Percentiles rank a stretch among this genome's conserved stretches.
Conservation (phyloP, 768 basidiomycete genomes). For the Amanita muscaria region DNA sequence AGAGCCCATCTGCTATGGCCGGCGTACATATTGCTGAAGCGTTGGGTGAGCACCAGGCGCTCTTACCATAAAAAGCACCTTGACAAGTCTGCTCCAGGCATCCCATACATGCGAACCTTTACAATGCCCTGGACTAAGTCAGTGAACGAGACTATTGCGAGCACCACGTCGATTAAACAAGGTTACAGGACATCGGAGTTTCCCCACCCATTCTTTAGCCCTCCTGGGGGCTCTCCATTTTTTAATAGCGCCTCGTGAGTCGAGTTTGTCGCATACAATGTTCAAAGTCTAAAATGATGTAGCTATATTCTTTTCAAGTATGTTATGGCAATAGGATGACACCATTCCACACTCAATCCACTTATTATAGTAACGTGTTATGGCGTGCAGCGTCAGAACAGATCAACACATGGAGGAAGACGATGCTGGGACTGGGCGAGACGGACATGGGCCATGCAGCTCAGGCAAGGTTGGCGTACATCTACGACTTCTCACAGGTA, state of each 20-base stretch:
- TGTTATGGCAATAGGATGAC: constrained; percentile 9
- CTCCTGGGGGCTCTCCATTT: constrained; percentile 52
- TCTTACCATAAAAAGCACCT: not conserved
- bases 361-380: constrained; percentile 38
- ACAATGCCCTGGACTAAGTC: constrained; percentile 58
- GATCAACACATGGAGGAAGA: constrained; percentile 56
- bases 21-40: constrained; percentile 69
- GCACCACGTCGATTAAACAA: not conserved
- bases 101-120: constrained; percentile 59
- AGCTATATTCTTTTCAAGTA: constrained; percentile 56
- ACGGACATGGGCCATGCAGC: constrained; percentile 55
- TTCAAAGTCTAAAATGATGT: not conserved
- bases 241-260: constrained; percentile 54
- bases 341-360: constrained; percentile 1
- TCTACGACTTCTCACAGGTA: constrained; percentile 62
- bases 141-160: not conserved
- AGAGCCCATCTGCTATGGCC: constrained; percentile 61
- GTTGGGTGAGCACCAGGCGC: constrained; percentile 27
- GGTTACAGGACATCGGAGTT: constrained; percentile 42
- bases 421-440: constrained; percentile 35
- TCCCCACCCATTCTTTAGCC: constrained; percentile 56
- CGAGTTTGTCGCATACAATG: not conserved
- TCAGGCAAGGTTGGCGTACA: constrained; percentile 51
- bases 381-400: constrained; percentile 60
- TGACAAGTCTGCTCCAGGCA: constrained; percentile 24